Evolutionary conservation across 495 filamentous ascomycete species (phyloP).

Genomic region (Tuber borchii): DNA sequence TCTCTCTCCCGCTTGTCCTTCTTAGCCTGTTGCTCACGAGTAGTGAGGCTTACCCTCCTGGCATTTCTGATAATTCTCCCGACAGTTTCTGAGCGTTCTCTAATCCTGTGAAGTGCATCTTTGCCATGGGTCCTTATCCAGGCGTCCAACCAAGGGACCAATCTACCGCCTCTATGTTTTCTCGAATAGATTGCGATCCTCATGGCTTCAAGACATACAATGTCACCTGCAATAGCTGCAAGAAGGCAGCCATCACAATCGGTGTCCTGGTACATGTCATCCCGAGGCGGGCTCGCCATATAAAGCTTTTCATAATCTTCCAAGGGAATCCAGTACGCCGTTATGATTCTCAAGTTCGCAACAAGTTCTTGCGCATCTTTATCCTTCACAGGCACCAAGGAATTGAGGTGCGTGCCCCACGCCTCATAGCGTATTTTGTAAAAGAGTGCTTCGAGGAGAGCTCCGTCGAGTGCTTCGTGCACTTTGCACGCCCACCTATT

Average conservation of each 20-base stretch:
- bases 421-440: background rate
- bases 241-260: background rate
- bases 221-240: background rate
- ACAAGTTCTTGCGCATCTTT: background rate
- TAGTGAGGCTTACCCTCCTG: background rate
- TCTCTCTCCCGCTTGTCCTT: background rate
- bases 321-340: background rate
- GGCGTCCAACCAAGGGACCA: background rate
- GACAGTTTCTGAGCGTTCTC: background rate
- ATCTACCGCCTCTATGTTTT: background rate
- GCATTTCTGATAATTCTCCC: background rate
- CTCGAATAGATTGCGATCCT: background rate
- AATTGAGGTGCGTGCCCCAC: background rate
- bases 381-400: background rate
- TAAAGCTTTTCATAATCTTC: background rate
- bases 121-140: background rate
- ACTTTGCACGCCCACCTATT: slow-evolving; percentile 4
- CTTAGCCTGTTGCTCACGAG: background rate
- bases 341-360: background rate
- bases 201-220: background rate
- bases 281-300: background rate
- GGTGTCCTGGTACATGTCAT: background rate
- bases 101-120: background rate
- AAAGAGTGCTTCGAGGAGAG: background rate
- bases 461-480: background rate